Percentiles rank a stretch among this genome's conserved stretches.
Conservation (phyloP, 257 asterid species). For the Handroanthus guayacan region DNA sequence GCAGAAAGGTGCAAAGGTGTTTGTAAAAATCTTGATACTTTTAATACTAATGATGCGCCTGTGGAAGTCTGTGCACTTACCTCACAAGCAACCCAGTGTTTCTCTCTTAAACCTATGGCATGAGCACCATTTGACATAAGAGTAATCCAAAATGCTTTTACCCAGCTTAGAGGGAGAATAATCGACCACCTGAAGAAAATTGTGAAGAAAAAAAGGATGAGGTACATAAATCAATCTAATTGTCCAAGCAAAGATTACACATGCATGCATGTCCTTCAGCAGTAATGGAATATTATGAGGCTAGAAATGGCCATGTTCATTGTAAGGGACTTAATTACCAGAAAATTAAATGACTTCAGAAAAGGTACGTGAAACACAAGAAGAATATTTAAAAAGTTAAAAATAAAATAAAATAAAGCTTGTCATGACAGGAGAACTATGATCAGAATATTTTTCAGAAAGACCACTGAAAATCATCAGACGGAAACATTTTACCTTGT, state of each 20-base stretch:
- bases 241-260: not conserved
- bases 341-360: not conserved
- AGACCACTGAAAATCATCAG: conserved; percentile 13
- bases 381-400: not conserved
- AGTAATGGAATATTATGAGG: not conserved
- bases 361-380: not conserved
- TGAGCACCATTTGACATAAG: conserved; percentile 75
- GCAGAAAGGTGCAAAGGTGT: conserved; percentile 38
- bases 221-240: conserved; percentile 17
- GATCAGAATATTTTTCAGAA: not conserved
- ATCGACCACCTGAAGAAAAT: conserved; percentile 74
- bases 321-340: not conserved
- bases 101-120: conserved; percentile 85
- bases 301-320: not conserved
- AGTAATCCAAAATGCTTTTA: conserved; percentile 74
- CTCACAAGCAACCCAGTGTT: conserved; percentile 81
- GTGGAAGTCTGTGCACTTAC: conserved; percentile 45
- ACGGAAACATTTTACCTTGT: conserved; percentile 51
- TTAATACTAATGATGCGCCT: not conserved
- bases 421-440: not conserved
- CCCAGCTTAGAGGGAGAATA: conserved; percentile 87
- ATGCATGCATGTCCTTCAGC: conserved; percentile 1
- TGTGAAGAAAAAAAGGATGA: conserved; percentile 32
- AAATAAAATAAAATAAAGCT: not conserved
- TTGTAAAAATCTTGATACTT: not conserved